Evolutionary conservation across 1,139 yeast genomes (phyloP), one percentile per base, ranked within the genome.

Genomic region (Yamadazyma mexicana): DNA sequence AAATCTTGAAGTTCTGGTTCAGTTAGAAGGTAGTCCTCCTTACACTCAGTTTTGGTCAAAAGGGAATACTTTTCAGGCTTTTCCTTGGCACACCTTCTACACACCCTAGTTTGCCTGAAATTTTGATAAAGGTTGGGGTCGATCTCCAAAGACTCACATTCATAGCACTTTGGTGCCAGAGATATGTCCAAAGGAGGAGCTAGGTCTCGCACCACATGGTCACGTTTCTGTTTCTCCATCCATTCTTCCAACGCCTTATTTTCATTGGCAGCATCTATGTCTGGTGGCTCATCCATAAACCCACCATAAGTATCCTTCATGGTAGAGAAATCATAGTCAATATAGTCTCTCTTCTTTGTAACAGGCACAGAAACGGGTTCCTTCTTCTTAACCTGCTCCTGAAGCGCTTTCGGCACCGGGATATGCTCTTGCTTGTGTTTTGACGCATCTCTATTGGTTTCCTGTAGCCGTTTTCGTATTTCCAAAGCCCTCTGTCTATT

Each of bases 31-130:
- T 94, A 94, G 62, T 94, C 99, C 50, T 87, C 94, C 38, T 82
- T 79, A 59, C 97, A 88, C 62, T 94, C 99, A 0, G 99, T 94
- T 62, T 94, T 94, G 9, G 98, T 94, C 38, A 94, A 65, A 24
- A 94, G 62, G 0, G 98, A 79, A 56, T 91, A 94, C 56, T 92
- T 92, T 37, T 94, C 96, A 0, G 96, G 96, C 20, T 66, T 65
- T 39, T 73, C 73, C 48, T 79, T 79, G 25, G 81, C 79, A 61
- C 98, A 92, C 36, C 75, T 69, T 37, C 84, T 76, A 61, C 99
- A 94, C 5, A 91, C 96, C 10, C 88, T 69, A 18, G 67, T 68
- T 7, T 83, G 65, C 24, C 74, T 69, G 65, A 91, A 94, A 31
- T 81, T 79, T 14, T 83, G 76, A 54, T 68, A 78, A 33, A 89